Base-by-base conservation (phyloP, 2,329 filamentous ascomycete species). In the Phialophora macrospora region DNA sequence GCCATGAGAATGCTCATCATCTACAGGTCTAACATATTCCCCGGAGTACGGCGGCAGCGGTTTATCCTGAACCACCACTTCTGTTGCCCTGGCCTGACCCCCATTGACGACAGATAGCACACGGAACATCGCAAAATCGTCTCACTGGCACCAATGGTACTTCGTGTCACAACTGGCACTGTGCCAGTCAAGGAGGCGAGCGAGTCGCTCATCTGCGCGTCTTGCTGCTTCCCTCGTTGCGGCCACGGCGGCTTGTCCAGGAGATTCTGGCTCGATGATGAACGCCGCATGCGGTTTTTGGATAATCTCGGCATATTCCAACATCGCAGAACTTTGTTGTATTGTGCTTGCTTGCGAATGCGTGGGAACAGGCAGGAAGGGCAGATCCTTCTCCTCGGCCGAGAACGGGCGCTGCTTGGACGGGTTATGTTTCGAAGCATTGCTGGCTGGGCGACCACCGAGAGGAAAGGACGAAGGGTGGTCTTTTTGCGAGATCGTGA, bases 341-440 rank as follows among this genome's bases (percentile, higher is more conserved):
- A 8, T n/a, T 17, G 38, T n/a, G 38, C 38, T n/a, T 44, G 17
- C 24, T 51, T 26, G 48, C 48, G 48, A 51, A 24, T 6, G 17
- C 6, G 38, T n/a, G 5, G 38, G 17, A 3, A 7, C 0, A 26
- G 34, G 1, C 22, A 32, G 14, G 51, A 48, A 62, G 2, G 60
- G 60, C 32, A 62, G 51, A 6, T 55, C 48, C 17, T 51, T 52
- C 28, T 59, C 56, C 7, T 46, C 38, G 6, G 41, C 9, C 7
- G 56, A 34, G 12, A 59, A n/a, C 20, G 41, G 26, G 20, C 38
- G 56, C 20, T 26, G 41, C 14, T 55, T 48, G 34, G 26, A 22
- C 6, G 41, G 49, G 22, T 55, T 44, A 9, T 54, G 51, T 24
- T 20, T 38, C 38, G 17, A 44, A 8, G 17, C 38, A 44, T n/a